phyloP scores from a whole-genome alignment of 495 filamentous ascomycete species.

The Penicillium antarcticum region DNA sequence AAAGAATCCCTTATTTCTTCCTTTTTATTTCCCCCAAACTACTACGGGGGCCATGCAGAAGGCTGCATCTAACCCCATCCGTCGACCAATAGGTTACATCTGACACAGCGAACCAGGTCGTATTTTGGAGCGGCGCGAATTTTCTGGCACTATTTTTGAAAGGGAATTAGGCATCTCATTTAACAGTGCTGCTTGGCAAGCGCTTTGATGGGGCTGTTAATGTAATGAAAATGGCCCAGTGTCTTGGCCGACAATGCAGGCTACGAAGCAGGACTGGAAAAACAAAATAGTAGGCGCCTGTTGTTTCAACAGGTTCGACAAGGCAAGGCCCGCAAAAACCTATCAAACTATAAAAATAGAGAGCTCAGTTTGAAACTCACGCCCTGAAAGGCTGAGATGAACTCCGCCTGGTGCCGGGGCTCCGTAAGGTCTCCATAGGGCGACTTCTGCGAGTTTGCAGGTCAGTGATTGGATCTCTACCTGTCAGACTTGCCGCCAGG shows the following conservation, averaged over 20 bases:
- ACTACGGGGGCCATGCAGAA: not conserved
- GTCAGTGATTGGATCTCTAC: constrained; percentile 10
- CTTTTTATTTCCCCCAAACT: not conserved
- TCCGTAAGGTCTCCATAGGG: constrained; percentile 7
- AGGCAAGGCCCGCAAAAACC: not conserved
- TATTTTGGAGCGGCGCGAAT: not conserved
- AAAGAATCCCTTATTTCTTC: constrained; percentile 8
- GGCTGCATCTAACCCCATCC: not conserved
- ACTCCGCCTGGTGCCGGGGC: constrained; percentile 17
- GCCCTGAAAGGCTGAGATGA: constrained; percentile 7
- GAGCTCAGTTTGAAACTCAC: constrained; percentile 15
- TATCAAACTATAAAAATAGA: not conserved
- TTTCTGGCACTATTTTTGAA: constrained; percentile 1
- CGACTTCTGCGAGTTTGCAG: not conserved
- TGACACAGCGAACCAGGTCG: constrained; percentile 4
- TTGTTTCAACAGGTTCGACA: constrained; percentile 2
- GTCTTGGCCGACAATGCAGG: not conserved
- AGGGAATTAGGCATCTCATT: not conserved
- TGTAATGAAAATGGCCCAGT: not conserved
- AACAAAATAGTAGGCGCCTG: not conserved
- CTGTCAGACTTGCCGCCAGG: constrained; percentile 23
- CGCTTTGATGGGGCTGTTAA: not conserved
- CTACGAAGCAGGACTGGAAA: not conserved
- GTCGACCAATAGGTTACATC: constrained; percentile 5
- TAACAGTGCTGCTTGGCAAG: constrained; percentile 5